phyloP scores from a whole-genome alignment of 768 basidiomycete species.

The Pisolithus tinctorius region DNA sequence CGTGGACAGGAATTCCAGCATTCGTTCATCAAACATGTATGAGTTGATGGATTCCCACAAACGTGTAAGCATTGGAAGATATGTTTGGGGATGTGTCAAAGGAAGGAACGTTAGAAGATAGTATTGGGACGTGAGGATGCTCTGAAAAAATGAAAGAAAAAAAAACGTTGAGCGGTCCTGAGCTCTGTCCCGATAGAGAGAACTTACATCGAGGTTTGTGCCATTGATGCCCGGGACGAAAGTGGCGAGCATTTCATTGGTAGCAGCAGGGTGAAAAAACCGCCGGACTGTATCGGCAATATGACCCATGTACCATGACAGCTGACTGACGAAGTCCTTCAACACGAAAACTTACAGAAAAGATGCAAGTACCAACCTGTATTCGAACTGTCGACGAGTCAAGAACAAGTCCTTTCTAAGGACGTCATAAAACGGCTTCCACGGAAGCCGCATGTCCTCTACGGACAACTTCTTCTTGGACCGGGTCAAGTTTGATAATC shows the following conservation, averaged over 20 bases:
- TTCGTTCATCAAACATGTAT: conserved; percentile 62
- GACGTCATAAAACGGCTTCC: conserved; percentile 71
- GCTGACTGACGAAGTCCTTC: conserved; percentile 49
- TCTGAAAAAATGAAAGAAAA: conserved; percentile 30
- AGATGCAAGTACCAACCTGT: conserved; percentile 1
- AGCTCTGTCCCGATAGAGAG: conserved; percentile 45
- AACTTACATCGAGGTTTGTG: conserved; percentile 61
- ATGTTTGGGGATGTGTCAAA: conserved; percentile 54
- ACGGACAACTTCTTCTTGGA: conserved; percentile 73
- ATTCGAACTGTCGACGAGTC: conserved; percentile 55
- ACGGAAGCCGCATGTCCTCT: conserved; percentile 62
- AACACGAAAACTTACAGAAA: conserved; percentile 4
- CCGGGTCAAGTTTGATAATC: conserved; percentile 49
- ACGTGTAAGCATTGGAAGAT: conserved; percentile 65
- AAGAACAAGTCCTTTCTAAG: conserved; percentile 72
- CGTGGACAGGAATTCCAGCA: conserved; percentile 64
- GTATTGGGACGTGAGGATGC: conserved; percentile 74
- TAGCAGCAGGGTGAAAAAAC: conserved; percentile 62
- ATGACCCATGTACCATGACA: conserved; percentile 57
- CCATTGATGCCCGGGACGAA: conserved; percentile 68
- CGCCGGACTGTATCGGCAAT: conserved; percentile 66
- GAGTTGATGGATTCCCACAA: conserved; percentile 80
- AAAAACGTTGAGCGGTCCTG: conserved; percentile 57
- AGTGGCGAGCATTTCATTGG: conserved; percentile 61
- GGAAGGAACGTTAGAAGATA: conserved; percentile 79